Evolutionary conservation across 345 rosid genomes (phyloP).

Genomic region (Viola odorata): DNA sequence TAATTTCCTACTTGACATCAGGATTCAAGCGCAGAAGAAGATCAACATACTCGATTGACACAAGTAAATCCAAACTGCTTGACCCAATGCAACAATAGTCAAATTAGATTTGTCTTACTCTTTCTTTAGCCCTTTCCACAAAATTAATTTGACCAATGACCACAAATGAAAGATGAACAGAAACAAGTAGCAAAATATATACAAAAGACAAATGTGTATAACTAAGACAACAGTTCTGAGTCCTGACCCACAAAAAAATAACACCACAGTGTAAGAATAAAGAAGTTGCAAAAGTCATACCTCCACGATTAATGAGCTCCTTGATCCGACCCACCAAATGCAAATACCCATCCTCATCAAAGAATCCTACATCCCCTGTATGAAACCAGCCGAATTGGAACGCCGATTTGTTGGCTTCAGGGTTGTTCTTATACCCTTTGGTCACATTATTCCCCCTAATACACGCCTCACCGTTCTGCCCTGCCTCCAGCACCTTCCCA

Average conservation of each 20-base stretch:
- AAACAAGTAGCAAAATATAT: neutral
- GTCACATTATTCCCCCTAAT: constrained; percentile 91
- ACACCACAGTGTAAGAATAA: no score
- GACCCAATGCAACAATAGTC: no score
- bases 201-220: neutral
- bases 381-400: constrained; percentile 93
- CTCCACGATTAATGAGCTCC: constrained; percentile 98
- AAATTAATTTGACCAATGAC: neutral
- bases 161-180: neutral
- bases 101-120: no score
- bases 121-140: no score
- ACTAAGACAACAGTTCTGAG: neutral
- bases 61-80: no score
- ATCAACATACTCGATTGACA: no score
- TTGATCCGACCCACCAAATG: constrained; percentile 88
- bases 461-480: constrained; percentile 65
- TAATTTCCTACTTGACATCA: no score
- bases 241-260: no score
- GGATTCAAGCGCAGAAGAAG: no score
- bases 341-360: constrained; percentile 83
- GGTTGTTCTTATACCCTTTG: constrained; percentile 81
- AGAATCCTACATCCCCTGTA: constrained; percentile 73
- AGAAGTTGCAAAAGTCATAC: constrained; percentile 19
- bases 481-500: constrained; percentile 45
- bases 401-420: constrained; percentile 75